A percentile compares a stretch with the other conserved stretches of the same genome.
Conservation (phyloP, 73 alveolate genomes). For the Stentor coeruleus region DNA sequence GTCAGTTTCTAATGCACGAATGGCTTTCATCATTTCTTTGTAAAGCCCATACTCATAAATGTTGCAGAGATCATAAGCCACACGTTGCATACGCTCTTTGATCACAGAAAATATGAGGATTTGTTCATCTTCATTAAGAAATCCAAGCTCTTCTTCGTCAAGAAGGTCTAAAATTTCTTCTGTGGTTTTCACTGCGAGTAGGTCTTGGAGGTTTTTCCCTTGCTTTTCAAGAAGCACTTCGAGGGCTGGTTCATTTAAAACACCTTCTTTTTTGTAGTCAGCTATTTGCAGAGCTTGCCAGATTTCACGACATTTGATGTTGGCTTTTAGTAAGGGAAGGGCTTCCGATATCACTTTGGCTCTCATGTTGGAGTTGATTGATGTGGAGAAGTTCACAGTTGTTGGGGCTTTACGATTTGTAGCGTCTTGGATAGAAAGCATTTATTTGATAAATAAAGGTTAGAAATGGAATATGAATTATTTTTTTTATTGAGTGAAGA, state of each 20-base stretch:
- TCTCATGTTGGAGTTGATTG: neutral
- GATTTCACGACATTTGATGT: conserved; percentile 68
- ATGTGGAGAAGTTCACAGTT: conserved; percentile 2
- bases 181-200: conserved; percentile 62
- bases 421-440: neutral
- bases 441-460: no score
- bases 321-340: conserved; percentile 45
- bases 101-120: conserved; percentile 66
- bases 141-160: conserved; percentile 82
- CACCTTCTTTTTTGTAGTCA: conserved; percentile 82
- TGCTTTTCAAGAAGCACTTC: conserved; percentile 71
- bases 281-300: conserved; percentile 83
- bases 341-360: conserved; percentile 40
- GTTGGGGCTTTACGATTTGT: conserved; percentile 2
- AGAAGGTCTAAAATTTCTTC: conserved; percentile 71
- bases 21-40: conserved; percentile 77
- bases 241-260: conserved; percentile 77
- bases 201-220: conserved; percentile 58
- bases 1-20: conserved; percentile 32
- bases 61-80: conserved; percentile 69
- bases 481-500: no score
- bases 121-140: conserved; percentile 85
- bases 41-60: conserved; percentile 61
- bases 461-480: no score
- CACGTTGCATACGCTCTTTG: conserved; percentile 64